phyloP scores from a whole-genome alignment of 2,329 filamentous ascomycete species.

The Botryosphaeria dothidea region DNA sequence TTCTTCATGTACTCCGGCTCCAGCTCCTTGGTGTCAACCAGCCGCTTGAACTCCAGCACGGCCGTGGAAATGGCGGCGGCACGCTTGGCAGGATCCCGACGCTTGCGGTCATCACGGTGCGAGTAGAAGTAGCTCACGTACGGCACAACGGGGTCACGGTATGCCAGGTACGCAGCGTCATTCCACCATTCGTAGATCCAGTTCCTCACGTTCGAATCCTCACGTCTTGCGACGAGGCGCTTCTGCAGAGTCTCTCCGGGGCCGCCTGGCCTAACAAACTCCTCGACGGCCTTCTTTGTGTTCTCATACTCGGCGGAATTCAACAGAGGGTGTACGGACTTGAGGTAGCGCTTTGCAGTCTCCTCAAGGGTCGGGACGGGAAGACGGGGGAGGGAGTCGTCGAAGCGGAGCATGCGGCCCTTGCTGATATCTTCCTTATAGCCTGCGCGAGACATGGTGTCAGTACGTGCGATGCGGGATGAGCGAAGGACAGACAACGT shows the following conservation, averaged over 20 bases:
- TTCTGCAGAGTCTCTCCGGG: conserved; percentile 83
- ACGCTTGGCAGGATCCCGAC: conserved; percentile 86
- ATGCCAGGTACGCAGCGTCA: conserved; percentile 84
- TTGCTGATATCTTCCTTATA: conserved; percentile 80
- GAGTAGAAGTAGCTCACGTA: conserved; percentile 99
- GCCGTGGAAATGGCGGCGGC: conserved; percentile 87
- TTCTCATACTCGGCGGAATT: conserved; percentile 66
- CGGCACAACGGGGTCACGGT: conserved; percentile 93
- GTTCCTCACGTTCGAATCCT: conserved; percentile 81
- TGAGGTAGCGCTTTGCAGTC: conserved; percentile 77
- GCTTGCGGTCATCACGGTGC: conserved; percentile 86
- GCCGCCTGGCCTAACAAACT: conserved; percentile 86
- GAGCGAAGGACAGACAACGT: conserved; percentile 28
- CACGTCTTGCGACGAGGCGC: conserved; percentile 75
- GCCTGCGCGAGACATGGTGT: conserved; percentile 47
- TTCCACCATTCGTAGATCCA: conserved; percentile 99
- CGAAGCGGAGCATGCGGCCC: conserved; percentile 79
- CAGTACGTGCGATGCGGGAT: conserved; percentile 17
- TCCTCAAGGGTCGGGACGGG: conserved; percentile 82
- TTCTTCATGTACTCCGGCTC: conserved; percentile 99
- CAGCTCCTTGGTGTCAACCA: conserved; percentile 77
- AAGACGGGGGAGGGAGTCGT: conserved; percentile 78
- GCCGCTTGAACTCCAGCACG: conserved; percentile 88
- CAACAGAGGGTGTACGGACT: conserved; percentile 74
- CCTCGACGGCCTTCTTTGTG: conserved; percentile 80